Evolutionary conservation across 2,329 filamentous ascomycete genomes (phyloP), one percentile per base, ranked within the genome.

Genomic region (Fusarium fracticaudum): DNA sequence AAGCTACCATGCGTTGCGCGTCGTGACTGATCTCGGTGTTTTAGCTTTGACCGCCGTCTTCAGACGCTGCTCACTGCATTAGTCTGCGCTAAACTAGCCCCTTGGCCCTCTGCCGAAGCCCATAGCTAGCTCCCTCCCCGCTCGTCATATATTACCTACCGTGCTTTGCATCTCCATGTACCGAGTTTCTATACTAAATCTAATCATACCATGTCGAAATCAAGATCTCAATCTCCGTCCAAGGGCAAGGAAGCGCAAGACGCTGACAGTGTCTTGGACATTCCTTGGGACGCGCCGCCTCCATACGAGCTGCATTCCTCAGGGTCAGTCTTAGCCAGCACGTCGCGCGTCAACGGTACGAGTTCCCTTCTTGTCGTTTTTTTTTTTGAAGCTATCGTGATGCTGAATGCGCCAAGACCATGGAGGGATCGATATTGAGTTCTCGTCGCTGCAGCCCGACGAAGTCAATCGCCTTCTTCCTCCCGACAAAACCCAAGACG

Each of bases 281-380:
- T 29, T 10, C 24, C 51, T 29, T 40, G 51, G 51, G 60, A 60
- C 8, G 31, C 22, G 1, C 53, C 60, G 9, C 60, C 60, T 14
- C 60, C 60, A 12, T 63, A 63, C 1, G 60, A 63, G 26, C 24
- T 63, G 1, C 60, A 63, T 41, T 63, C 60, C 22, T 63, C 60
- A 1, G 60, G 60, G 1, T 44, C 60, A 2, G 26, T 63, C 10
- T 11, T 63, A 1, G 53, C 53, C 3, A 63, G 53, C 33, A 60
- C 60, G 12, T 41, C 60, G 15, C 33, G 38, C 14, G 33, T 63
- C 0, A 63, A 60, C 5, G 40, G 60, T 63, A n/a, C 8, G 24
- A n/a, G n/a, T n/a, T n/a, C n/a, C n/a, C n/a, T n/a, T n/a, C n/a
- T n/a, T n/a, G n/a, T n/a, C n/a, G n/a, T n/a, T n/a, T n/a, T n/a